Conservation (phyloP, 139 green algal genomes). For the Axilococcus clingmanii region DNA sequence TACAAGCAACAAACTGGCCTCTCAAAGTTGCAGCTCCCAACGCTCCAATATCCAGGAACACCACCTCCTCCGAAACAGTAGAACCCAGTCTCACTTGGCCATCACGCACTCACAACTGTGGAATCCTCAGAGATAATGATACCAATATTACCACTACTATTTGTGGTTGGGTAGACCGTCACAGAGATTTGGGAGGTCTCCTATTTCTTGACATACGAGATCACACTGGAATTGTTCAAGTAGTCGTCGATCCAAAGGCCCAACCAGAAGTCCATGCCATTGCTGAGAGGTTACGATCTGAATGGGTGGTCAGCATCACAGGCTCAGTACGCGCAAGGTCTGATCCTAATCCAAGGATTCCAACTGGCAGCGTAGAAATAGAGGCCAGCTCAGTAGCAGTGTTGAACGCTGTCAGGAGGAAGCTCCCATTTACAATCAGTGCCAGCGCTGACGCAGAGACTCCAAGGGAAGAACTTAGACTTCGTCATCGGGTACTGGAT, state of each 20-base stretch:
- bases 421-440: constrained; percentile 81
- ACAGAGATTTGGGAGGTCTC: constrained; percentile 85
- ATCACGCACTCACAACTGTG: constrained; percentile 23
- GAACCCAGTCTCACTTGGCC: constrained; percentile 31
- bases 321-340: constrained; percentile 62
- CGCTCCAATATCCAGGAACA: no score
- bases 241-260: constrained; percentile 22
- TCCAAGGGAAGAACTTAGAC: constrained; percentile 73
- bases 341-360: constrained; percentile 76
- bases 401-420: constrained; percentile 69
- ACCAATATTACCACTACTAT: constrained; percentile 53
- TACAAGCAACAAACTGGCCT: no score
- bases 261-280: constrained; percentile 37
- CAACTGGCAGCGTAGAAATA: constrained; percentile 76
- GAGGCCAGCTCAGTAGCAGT: constrained; percentile 32
- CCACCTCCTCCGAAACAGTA: no score
- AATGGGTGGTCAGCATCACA: constrained; percentile 81
- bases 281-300: constrained; percentile 54
- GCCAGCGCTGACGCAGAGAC: constrained; percentile 32
- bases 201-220: constrained; percentile 92
- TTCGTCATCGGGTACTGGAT: constrained; percentile 86
- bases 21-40: no score
- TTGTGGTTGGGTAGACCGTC: constrained; percentile 93
- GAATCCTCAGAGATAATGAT: constrained; percentile 37
- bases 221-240: constrained; percentile 87